Percentiles rank a stretch among this genome's conserved stretches.
These are phyloP conservation scores for Tetracentron sinense DNA, from an alignment of 164 flowering plant genomes.

Conservation along the genomic window DNA sequence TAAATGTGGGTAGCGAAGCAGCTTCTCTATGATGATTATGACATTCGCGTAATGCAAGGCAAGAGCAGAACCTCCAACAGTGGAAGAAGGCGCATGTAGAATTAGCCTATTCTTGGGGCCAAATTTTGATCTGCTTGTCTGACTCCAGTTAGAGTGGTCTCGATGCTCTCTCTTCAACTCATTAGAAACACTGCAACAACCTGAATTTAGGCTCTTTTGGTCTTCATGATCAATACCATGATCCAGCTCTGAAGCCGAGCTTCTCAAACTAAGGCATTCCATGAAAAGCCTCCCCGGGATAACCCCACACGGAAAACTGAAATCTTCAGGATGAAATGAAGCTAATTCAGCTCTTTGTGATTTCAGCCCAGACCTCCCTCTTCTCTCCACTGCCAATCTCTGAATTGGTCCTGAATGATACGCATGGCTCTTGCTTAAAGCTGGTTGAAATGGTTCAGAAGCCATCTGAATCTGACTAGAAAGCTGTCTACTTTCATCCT, in stretches of 20 bases:
- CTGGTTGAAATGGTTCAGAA: constrained; percentile 24
- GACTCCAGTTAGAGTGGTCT: constrained; percentile 14
- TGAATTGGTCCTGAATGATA: constrained; percentile 11
- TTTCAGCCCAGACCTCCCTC: no score
- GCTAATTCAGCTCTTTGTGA: no score
- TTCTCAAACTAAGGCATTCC: constrained; percentile 58
- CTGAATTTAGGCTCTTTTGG: constrained; percentile 32
- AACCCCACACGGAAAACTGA: constrained; percentile 45
- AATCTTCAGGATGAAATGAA: no score
- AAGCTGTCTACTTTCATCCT: constrained; percentile 14
- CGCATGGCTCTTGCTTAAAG: constrained; percentile 20
- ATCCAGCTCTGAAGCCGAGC: no score
- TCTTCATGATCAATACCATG: constrained; percentile 37
- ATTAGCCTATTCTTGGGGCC: constrained; percentile 38
- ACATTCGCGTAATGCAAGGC: constrained; percentile 70
- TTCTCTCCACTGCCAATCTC: constrained; percentile 19
- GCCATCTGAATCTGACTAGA: constrained; percentile 16
- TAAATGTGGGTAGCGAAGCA: constrained; percentile 68
- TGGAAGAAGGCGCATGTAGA: no score
- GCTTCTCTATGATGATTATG: constrained; percentile 62
- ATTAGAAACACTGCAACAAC: constrained; percentile 28
- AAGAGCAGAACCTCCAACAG: constrained; percentile 69
- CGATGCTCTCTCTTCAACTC: constrained; percentile 24
- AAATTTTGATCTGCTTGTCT: constrained; percentile 17
- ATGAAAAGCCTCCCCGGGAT: constrained; percentile 51